Evolutionary conservation across 768 basidiomycete species (phyloP).

Genomic region (Antrodiella citrinella): DNA sequence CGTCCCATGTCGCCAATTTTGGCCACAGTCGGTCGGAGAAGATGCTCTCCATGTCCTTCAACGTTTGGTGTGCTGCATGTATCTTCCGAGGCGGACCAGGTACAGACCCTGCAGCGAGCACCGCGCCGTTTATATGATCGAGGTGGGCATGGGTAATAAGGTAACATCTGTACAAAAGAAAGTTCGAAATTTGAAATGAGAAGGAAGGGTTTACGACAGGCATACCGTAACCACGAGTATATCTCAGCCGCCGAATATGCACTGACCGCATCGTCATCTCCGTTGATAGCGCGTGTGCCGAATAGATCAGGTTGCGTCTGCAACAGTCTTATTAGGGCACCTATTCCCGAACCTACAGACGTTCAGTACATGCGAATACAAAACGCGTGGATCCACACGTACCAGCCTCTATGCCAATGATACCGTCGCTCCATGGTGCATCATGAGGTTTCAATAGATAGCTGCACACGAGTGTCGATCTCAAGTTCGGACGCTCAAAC

Average conservation of each 20-base stretch:
- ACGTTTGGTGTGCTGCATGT: conserved; percentile 48
- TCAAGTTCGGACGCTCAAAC: no score
- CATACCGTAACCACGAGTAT: conserved; percentile 32
- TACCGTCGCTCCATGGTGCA: conserved; percentile 70
- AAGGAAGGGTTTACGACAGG: neutral
- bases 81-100: conserved; percentile 55
- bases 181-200: neutral
- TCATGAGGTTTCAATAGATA: conserved; percentile 76
- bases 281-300: conserved; percentile 20
- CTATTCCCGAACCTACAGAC: conserved; percentile 71
- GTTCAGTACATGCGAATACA: neutral
- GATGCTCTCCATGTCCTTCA: conserved; percentile 60
- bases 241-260: conserved; percentile 38
- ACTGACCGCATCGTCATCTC: conserved; percentile 11
- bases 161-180: conserved; percentile 49
- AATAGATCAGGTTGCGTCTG: conserved; percentile 49
- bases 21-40: conserved; percentile 85
- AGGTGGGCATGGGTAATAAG: conserved; percentile 86
- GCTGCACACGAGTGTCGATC: no score
- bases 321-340: conserved; percentile 62
- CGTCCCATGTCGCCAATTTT: conserved; percentile 68
- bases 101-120: conserved; percentile 77
- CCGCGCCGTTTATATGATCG: conserved; percentile 80
- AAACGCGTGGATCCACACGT: conserved; percentile 15
- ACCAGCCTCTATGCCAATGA: conserved; percentile 87